Base-by-base conservation (phyloP, 306 rosid genomes). In the Trifolium repens region DNA sequence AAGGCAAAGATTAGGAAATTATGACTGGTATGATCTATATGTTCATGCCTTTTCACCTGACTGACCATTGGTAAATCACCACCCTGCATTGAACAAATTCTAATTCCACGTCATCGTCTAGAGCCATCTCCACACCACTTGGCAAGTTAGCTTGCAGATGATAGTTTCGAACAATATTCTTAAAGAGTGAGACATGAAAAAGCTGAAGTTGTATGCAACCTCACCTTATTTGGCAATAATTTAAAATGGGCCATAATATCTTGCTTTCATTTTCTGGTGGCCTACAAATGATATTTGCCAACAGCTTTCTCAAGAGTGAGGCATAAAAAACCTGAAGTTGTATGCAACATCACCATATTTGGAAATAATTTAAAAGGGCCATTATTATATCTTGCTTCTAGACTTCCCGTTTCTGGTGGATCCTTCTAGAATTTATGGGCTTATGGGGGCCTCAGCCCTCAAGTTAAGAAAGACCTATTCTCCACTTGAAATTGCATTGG, bases 1-100 rank as follows among this genome's bases (percentile, higher is more conserved):
- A 39, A 64, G 49, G 69, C 30, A 39, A 16, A 64, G 46, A 64
- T 64, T 39, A 37, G 50, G 69, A 39, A 64, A 64, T 39, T 17
- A 15, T 37, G 47, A 62, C 32, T 37, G 47, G 47, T 17, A 39
- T 13, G 46, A 62, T 10, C 44, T 39, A 34, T 39, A 34, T 61
- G 22, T 43, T 39, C 24, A 34, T 62, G 26, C 46, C 46, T n/a
- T 63, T 63, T 22, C 68, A n/a, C 70, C 32, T 12, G 52, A 65
- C 50, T 37, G 47, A 10, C 32, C 30, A 40, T 65, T 17, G 50
- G 34, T 19, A 15, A 65, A 17, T 17, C 50, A 65, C 70, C 50
- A 16, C 16, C 2, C 47, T 16, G 27, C 40, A 37, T 65, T 65
- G 70, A 65, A 65, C 14, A 16, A 39, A 39, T 65, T 39, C 0